phyloP scores from a whole-genome alignment of 176 grass and related monocot genomes.

The Echinochloa phyllopogon region DNA sequence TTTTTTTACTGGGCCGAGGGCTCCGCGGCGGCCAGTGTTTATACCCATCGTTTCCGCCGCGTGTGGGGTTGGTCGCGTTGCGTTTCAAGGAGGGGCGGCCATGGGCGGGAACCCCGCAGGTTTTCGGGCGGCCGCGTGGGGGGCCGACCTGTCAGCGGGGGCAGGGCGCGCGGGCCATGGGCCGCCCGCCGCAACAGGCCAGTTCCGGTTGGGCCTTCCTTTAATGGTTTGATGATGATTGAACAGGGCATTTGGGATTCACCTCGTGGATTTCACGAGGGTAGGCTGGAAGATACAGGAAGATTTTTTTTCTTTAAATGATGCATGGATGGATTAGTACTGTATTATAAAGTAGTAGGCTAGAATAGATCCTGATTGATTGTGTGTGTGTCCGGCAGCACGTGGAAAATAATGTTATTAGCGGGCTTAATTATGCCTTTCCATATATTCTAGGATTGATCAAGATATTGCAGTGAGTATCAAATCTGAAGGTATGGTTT shows the following conservation, averaged over 20 bases:
- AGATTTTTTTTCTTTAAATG: no score
- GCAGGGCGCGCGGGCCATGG: background rate
- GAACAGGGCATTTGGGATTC: no score
- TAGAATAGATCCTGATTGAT: no score
- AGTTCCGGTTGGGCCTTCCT: background rate
- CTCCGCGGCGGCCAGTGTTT: background rate
- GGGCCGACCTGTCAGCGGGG: background rate
- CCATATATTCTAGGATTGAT: background rate
- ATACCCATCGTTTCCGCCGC: background rate
- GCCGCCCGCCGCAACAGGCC: background rate
- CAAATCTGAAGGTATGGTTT: no score
- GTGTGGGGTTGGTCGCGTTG: slow-evolving; percentile 1
- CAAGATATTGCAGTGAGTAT: no score
- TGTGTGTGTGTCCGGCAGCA: background rate
- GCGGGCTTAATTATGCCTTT: background rate
- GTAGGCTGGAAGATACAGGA: no score
- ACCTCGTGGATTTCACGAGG: no score
- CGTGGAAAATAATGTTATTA: background rate
- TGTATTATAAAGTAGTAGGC: no score
- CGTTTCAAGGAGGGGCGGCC: slow-evolving; percentile 38
- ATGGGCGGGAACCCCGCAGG: slow-evolving; percentile 51
- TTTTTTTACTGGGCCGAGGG: slow-evolving; percentile 41
- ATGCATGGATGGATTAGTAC: no score
- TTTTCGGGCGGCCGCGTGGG: slow-evolving; percentile 32
- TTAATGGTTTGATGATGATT: no score